phyloP scores from a whole-genome alignment of 2,329 filamentous ascomycete species.

The Trichoderma arundinaceum region DNA sequence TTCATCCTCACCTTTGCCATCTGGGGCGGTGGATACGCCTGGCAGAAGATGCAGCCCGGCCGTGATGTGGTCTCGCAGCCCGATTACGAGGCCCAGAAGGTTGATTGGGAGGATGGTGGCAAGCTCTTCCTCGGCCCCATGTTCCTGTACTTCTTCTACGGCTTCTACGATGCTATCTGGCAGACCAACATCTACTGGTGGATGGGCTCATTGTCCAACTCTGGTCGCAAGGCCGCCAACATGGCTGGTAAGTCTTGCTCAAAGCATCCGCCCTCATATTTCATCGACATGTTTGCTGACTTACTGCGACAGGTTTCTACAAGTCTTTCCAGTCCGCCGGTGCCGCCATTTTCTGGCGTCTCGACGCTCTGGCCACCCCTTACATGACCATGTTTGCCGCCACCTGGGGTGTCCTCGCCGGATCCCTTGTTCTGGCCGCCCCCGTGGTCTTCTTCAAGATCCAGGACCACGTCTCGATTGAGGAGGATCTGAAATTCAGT shows the following conservation, averaged over 20 bases:
- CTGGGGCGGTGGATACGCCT: conserved; percentile 84
- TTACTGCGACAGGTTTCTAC: conserved; percentile 67
- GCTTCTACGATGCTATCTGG: conserved; percentile 87
- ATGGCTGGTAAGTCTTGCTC: conserved; percentile 66
- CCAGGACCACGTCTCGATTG: conserved; percentile 77
- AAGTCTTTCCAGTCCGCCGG: conserved; percentile 74
- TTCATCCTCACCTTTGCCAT: conserved; percentile 74
- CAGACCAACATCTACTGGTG: conserved; percentile 72
- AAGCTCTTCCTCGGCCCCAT: conserved; percentile 72
- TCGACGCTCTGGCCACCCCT: conserved; percentile 49
- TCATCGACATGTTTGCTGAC: neutral
- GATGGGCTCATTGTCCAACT: conserved; percentile 94
- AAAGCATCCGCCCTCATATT: neutral
- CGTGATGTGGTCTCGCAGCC: conserved; percentile 47
- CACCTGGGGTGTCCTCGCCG: conserved; percentile 76
- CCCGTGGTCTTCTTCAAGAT: conserved; percentile 82
- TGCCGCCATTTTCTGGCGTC: conserved; percentile 57
- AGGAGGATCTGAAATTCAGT: conserved; percentile 83
- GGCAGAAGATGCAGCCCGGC: conserved; percentile 66
- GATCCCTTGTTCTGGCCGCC: conserved; percentile 75
- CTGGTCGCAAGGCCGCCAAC: conserved; percentile 88
- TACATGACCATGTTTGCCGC: conserved; percentile 75
- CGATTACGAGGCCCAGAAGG: conserved; percentile 36
- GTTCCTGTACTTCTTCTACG: conserved; percentile 90
- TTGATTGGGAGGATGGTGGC: conserved; percentile 70